Evolutionary conservation across 2,329 filamentous ascomycete genomes (phyloP).

Genomic region (Chalaropsis thielavioides): DNA sequence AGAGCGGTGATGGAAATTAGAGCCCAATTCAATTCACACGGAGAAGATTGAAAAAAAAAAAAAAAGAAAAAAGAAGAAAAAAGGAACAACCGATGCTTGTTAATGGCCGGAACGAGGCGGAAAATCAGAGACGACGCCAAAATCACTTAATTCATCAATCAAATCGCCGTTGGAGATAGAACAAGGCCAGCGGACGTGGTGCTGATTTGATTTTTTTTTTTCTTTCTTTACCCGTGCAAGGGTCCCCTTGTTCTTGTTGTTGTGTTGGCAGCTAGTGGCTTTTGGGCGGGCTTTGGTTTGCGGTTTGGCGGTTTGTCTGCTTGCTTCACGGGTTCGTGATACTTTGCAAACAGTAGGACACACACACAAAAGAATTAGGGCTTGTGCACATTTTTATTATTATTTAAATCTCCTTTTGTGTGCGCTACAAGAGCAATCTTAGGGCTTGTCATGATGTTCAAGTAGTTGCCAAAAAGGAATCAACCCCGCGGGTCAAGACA

Average conservation of each 20-base stretch:
- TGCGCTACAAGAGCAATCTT: background rate
- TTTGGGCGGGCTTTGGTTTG: background rate
- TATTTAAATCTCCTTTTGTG: background rate
- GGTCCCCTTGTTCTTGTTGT: background rate
- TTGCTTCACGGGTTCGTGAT: background rate
- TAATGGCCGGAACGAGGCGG: too few relatives aligned
- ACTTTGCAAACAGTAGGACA: background rate
- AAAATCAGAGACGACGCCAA: too few relatives aligned
- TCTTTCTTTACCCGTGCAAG: background rate
- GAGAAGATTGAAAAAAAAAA: background rate
- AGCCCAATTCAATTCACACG: background rate
- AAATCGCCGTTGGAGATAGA: background rate
- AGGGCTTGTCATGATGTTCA: background rate
- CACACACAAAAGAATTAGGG: background rate
- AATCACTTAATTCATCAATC: background rate
- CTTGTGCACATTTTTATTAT: background rate
- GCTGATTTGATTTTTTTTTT: background rate
- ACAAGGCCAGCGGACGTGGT: background rate
- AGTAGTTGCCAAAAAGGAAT: background rate
- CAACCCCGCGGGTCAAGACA: too few relatives aligned
- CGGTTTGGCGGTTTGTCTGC: background rate
- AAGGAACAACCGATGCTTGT: background rate
- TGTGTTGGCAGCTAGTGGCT: background rate
- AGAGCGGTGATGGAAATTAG: background rate
- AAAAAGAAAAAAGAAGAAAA: background rate